Evolutionary conservation across 2,329 filamentous ascomycete species (phyloP), one percentile per base, ranked within the genome.

Genomic region (Truncatella angustata): DNA sequence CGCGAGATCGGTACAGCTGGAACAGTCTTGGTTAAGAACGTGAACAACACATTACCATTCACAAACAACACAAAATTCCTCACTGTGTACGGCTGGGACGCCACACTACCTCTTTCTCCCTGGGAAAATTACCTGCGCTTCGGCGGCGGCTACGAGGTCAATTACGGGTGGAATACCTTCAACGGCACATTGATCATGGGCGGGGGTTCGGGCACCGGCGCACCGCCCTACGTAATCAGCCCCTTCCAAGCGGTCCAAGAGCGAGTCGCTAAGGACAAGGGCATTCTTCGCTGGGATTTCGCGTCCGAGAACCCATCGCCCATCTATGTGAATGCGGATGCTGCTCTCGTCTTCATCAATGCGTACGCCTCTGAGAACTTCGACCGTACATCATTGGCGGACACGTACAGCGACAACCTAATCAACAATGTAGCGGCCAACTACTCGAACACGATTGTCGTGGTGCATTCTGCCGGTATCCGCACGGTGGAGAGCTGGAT

Each of bases 121-220:
- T 84, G 11, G 68, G 69, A 34, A 64, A 72, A 9, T 66, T 86
- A 44, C 63, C 67, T n/a, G 3, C 50, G 55, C 14, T 57, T 34
- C 42, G 55, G 55, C 11, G 53, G 53, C 23, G 53, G 55, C 3
- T 55, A 57, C 44, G 53, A 51, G 24, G 45, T 58, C 12, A 53
- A 56, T 42, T 50, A 49, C 14, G 55, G 50, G 18, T 50, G 50
- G 49, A 44, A 55, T 24, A 58, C 54, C 14, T 43, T 58, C 65
- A 83, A 88, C 56, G 91, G 90, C 5, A 94, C 90, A 0, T 75
- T 96, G 3, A 89, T 81, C 2, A 87, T 86, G 21, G 91, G 91
- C 11, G 96, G 91, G 90, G 92, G 92, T 10, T 92, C 88, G 4
- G 91, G 91, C 2, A 85, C 90, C 0, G 90, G 90, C 10, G 84